A percentile compares a stretch with the other conserved stretches of the same genome.
These are phyloP conservation scores for Saksenaea oblongispora DNA, from an alignment of 371 early-diverging fungal genomes.

Conservation along the genomic window DNA sequence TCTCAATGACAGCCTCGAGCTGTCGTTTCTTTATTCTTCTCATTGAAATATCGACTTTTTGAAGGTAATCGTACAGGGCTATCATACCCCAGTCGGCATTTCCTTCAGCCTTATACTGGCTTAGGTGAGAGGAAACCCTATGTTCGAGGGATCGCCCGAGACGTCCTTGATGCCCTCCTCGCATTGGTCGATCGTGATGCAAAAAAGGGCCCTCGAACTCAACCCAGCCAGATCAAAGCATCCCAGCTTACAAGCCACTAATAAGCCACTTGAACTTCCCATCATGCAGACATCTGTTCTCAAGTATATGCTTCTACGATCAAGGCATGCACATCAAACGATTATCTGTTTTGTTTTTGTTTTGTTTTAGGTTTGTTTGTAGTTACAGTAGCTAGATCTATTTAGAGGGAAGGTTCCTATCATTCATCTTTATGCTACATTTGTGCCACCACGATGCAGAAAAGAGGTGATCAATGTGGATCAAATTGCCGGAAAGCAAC, in stretches of 20 bases:
- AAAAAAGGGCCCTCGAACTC: neutral
- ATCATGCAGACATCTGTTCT: no score
- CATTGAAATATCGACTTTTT: conserved; percentile 45
- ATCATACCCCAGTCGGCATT: conserved; percentile 25
- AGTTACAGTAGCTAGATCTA: neutral
- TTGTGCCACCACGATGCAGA: neutral
- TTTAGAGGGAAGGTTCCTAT: neutral
- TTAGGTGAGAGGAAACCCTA: conserved; percentile 25
- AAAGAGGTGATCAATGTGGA: no score
- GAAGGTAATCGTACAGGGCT: conserved; percentile 49
- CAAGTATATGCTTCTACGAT: no score
- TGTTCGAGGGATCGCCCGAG: conserved; percentile 32
- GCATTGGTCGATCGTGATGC: conserved; percentile 13
- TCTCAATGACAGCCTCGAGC: conserved; percentile 51
- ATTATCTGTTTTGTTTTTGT: no score
- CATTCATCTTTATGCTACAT: neutral
- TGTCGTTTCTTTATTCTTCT: conserved; percentile 48
- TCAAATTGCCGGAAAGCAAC: no score
- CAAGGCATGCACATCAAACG: no score
- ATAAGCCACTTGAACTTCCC: neutral
- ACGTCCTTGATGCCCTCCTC: conserved; percentile 27
- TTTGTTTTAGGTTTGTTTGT: neutral
- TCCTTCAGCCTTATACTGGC: conserved; percentile 37
- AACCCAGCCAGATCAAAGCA: neutral
- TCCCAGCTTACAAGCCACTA: neutral